A percentile compares a stretch with the other conserved stretches of the same genome.
phyloP scores from a whole-genome alignment of 306 rosid species.

The Inga laurina region DNA sequence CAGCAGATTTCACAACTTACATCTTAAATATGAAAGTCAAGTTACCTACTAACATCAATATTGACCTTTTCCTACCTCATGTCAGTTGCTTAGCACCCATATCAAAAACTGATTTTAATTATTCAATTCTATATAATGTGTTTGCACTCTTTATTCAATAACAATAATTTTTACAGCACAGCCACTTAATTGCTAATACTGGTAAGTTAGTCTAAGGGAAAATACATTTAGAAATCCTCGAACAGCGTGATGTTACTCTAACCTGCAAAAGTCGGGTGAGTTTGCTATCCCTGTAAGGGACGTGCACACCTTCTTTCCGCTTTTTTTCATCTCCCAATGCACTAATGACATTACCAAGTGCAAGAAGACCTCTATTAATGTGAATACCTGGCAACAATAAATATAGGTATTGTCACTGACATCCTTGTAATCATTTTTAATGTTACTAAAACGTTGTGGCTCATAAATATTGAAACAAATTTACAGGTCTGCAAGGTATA shows the following conservation, averaged over 20 bases:
- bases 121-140: not conserved
- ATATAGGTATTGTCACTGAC: constrained; percentile 6
- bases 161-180: constrained; percentile 15
- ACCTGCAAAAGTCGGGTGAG: constrained; percentile 95
- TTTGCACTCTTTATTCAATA: not conserved
- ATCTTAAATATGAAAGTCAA: constrained; percentile 7
- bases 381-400: constrained; percentile 62
- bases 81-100: not conserved
- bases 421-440: constrained; percentile 11
- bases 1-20: constrained; percentile 13
- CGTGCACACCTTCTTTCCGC: constrained; percentile 77
- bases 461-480: constrained; percentile 20
- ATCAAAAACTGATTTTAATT: constrained; percentile 11
- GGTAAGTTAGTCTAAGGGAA: not conserved
- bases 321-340: constrained; percentile 87
- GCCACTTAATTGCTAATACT: not conserved
- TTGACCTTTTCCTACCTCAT: not conserved
- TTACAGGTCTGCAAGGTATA: constrained; percentile 8
- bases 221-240: not conserved
- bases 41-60: not conserved
- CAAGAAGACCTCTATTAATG: constrained; percentile 85
- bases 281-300: constrained; percentile 88
- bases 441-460: constrained; percentile 4
- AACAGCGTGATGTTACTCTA: constrained; percentile 33
- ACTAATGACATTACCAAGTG: constrained; percentile 88